Evolutionary conservation across 768 basidiomycete genomes (phyloP).

Genomic region (Leccinum longicurvipes): DNA sequence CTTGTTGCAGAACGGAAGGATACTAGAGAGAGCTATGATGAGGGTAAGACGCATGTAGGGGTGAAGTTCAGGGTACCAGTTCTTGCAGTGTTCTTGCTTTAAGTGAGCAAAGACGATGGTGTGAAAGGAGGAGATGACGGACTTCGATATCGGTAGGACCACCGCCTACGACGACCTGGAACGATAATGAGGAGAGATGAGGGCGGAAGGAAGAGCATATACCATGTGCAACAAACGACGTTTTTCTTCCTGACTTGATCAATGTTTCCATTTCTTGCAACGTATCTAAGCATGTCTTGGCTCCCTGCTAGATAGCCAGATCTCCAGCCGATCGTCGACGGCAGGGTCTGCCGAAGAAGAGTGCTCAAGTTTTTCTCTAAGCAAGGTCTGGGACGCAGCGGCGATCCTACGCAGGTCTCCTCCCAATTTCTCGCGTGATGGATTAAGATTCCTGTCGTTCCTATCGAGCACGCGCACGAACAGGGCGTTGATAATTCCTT

Average conservation of each 20-base stretch:
- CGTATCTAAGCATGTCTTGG: too few relatives aligned
- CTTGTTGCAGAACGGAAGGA: slow-evolving; percentile 93
- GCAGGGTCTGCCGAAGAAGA: too few relatives aligned
- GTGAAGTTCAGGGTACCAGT: slow-evolving; percentile 96
- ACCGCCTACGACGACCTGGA: slow-evolving; percentile 84
- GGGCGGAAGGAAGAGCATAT: background rate
- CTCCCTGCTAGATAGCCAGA: too few relatives aligned
- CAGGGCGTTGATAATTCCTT: too few relatives aligned
- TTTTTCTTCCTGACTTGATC: slow-evolving; percentile 79
- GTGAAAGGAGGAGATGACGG: background rate
- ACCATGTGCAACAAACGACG: slow-evolving; percentile 92
- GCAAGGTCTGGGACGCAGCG: too few relatives aligned
- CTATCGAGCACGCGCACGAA: too few relatives aligned
- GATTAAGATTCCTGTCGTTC: too few relatives aligned
- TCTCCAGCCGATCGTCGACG: too few relatives aligned
- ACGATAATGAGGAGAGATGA: background rate
- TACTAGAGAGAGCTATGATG: slow-evolving; percentile 94
- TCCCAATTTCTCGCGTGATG: too few relatives aligned
- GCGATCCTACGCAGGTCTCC: too few relatives aligned
- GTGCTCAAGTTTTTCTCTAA: too few relatives aligned
- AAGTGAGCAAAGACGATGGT: background rate
- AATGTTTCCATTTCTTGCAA: too few relatives aligned
- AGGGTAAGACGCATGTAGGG: slow-evolving; percentile 85
- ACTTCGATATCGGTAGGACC: slow-evolving; percentile 96
- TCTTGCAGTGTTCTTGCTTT: slow-evolving; percentile 66